A percentile compares a stretch with the other conserved stretches of the same genome.
Conservation (phyloP, 805 yeast genomes). For the Candida xiaguanensis region DNA sequence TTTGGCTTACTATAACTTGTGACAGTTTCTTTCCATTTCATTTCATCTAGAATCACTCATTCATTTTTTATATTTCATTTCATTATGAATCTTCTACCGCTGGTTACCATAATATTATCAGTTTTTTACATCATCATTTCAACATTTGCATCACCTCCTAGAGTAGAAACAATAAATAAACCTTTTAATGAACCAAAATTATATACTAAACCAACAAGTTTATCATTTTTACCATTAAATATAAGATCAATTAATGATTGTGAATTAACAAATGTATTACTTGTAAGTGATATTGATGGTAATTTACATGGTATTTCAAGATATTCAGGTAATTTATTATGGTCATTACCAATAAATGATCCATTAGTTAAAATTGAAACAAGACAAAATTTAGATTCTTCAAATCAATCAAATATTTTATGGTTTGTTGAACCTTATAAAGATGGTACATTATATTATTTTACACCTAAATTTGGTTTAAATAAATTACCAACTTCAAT, state of each 20-base stretch:
- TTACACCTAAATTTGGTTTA: conserved; percentile 69
- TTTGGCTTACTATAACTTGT: too few species aligned
- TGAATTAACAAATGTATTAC: conserved; percentile 52
- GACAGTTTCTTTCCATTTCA: background rate
- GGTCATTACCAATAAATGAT: conserved; percentile 69
- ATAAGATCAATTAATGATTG: conserved; percentile 43
- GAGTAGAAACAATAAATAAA: conserved; percentile 18
- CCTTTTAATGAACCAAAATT: background rate
- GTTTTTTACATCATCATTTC: conserved; percentile 4
- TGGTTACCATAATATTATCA: background rate
- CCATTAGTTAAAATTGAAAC: conserved; percentile 53
- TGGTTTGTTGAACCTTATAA: conserved; percentile 92
- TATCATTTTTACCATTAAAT: conserved; percentile 31
- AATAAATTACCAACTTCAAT: conserved; percentile 81
- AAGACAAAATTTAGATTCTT: conserved; percentile 12
- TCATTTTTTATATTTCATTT: background rate
- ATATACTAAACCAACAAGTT: background rate
- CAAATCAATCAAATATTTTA: conserved; percentile 30
- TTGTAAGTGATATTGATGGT: conserved; percentile 84
- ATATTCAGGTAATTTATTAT: conserved; percentile 65
- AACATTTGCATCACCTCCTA: conserved; percentile 14
- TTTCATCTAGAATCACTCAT: background rate
- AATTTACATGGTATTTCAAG: conserved; percentile 78
- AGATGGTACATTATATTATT: conserved; percentile 80
- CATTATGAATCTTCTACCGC: background rate